Base-by-base conservation (phyloP, 192 early-diverging fungal genomes). In the Umbelopsis ramanniana region DNA sequence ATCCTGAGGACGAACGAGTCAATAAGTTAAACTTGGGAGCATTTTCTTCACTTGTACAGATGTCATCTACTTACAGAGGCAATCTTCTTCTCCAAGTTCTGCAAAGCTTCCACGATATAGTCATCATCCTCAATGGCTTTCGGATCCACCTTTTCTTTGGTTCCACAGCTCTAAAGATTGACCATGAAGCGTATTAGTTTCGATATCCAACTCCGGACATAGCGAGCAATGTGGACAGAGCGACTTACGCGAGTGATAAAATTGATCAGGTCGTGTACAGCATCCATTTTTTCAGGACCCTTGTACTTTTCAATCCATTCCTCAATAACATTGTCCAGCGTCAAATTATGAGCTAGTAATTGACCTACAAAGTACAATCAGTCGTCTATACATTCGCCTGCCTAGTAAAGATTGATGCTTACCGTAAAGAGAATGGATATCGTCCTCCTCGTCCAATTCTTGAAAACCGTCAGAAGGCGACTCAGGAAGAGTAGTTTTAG, bases 301-400 rank as follows among this genome's bases (percentile, higher is more conserved):
- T 84, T 75, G 63, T 90, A 97, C 19, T 81, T 67, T 8, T 81
- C 82, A 22, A 93, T 82, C 95, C 95, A 96, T 66, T 92, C 92
- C 11, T 77, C 70, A 4, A 88, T 89, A 1, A 90, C 73, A 33
- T 84, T 82, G 14, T 90, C 89, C 23, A 95, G 63, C 22, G 91
- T 81, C 1, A 74, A 74, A 21, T 86, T 79, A 2, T 82, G 79
- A 50, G 81, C 81, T 21, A 88, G 68, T 8, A 90, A 73, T 24
- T 84, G 75, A 6, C 76, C 81, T 46, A 85, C 67, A 54, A n/a
- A 21, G 21, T 14, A 33, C 5, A 17, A 37, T 2, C 26, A 19
- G 12, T 63, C 15, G 17, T 50, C 19, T 21, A 5, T 50, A 15
- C 4, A 17, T 57, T 35, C 0, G 0, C 3, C n/a, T 29, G 26